Conservation (phyloP, 2,329 filamentous ascomycete species). For the Colletotrichum sidae region DNA sequence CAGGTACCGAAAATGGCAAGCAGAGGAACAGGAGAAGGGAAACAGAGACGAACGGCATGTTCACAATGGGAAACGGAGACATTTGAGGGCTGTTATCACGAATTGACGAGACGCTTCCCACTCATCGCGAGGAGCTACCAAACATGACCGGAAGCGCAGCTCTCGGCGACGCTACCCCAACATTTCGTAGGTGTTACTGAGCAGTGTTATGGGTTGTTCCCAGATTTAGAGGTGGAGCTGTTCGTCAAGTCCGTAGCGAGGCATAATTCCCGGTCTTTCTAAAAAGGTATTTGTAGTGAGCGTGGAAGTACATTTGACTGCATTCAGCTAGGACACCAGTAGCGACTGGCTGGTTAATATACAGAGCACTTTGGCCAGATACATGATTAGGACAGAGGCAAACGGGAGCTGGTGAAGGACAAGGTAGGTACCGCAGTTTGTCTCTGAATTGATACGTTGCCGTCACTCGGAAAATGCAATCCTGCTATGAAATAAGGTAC, state of each 20-base stretch:
- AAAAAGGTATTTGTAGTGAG: too few relatives aligned
- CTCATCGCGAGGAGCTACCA: slow-evolving; percentile 6
- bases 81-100: slow-evolving; percentile 6
- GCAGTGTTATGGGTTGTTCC: not conserved
- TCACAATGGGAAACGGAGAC: too few relatives aligned
- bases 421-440: not conserved
- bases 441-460: too few relatives aligned
- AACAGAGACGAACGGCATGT: not conserved
- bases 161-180: slow-evolving; percentile 26
- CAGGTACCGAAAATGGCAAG: not conserved
- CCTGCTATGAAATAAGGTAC: too few relatives aligned
- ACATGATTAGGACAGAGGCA: not conserved
- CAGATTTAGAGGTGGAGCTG: slow-evolving; percentile 2
- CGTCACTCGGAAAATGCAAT: too few relatives aligned
- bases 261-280: slow-evolving; percentile 14
- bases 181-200: not conserved
- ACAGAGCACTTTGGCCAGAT: not conserved
- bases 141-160: slow-evolving; percentile 28
- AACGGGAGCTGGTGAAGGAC: not conserved
- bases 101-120: slow-evolving; percentile 36
- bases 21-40: not conserved
- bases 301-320: too few relatives aligned
- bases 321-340: too few relatives aligned
- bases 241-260: slow-evolving; percentile 6
- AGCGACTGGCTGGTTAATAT: too few relatives aligned